Base-by-base conservation (phyloP, 805 yeast genomes). In the Barnettozyma sucrosica region DNA sequence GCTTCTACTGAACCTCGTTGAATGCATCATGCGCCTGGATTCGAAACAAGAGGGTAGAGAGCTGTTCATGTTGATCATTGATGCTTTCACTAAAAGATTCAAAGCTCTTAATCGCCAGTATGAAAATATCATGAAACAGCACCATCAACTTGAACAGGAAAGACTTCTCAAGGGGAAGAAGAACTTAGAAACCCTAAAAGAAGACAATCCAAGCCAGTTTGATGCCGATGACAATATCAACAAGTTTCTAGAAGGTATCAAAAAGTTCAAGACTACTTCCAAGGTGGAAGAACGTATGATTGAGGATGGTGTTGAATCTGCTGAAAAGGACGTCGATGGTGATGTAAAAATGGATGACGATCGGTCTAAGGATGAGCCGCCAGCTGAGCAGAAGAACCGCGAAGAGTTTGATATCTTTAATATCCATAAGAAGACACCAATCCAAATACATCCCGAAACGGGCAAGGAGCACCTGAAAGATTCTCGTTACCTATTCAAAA, bases 71-170 rank as follows among this genome's bases (percentile, higher is more conserved):
- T 74, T 85, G 34, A 89, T 93, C 54, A 82, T 93, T 45, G 90
- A 88, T 60, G 84, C 97, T 0, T 90, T 89, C 64, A 88, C 89
- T 11, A 85, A 84, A 54, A 73, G 97, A 51, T 87, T 93, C 62
- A 76, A 76, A 44, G 74, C 86, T 45, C 72, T 92, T 53, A 89
- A 90, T 67, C 66, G 83, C 51, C 84, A 85, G 52, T 84, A 83
- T 58, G 76, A 72, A 41, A 79, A 78, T 58, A 81, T 86, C 25
- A 75, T 85, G 69, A 68, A 71, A 49, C 79, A 79, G 50, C 89
- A 85, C 56, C 66, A 71, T 21, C 74, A 71, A 36, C 79, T 74
- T 49, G 79, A 79, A 43, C 65, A 65, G 34, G 72, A 68, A 45
- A 65, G 68, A 40, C 61, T 66, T 30, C 75, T 69, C 32, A 69